Evolutionary conservation across 306 rosid species (phyloP), one percentile per base, ranked within the genome.

Genomic region (Corylus avellana): DNA sequence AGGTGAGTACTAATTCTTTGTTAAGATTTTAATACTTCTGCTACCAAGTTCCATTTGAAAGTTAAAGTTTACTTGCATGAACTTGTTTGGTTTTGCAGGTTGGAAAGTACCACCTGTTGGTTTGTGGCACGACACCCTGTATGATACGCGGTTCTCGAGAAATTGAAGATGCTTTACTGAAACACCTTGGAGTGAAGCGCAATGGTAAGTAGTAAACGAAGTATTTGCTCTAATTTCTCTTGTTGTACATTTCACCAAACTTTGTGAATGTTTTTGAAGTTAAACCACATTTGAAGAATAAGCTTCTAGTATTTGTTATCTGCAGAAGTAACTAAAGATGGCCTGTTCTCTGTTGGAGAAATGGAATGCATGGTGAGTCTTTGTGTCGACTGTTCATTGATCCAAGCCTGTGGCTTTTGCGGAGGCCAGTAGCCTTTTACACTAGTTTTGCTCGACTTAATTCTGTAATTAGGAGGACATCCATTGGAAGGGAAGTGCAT

Each of bases 291-390:
- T 16, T 68, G 70, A 67, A 80, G 74, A 75, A 66, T 81, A 75
- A 73, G 74, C 73, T 69, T 85, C 44, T 74, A 58, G 68, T 59
- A 49, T 80, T 80, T 84, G 74, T 73, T 39, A 82, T 86, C 76
- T 86, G 78, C 99, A 95, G 98, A 95, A 89, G 97, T 95, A 82
- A 95, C 99, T 49, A 82, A 89, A 87, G 99, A 95, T 85, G 99
- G 99, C 80, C 86, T 95, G 82, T 95, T 95, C 80, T 95, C 99
- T 59, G 98, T 95, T 76, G 99, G 98, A 79, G 99, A 95, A 88
- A 95, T 92, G 99, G 99, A 93, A 89, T 95, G 99, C 90, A 95
- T 95, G 99, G 99, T 95, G 78, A 87, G 94, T 80, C 27, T 77
- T 80, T 83, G 83, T 75, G 75, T 79, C 46, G 16, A 82, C 39